Conservation (phyloP, 169 alveolate species). For the Cryptosporidium baileyi region DNA sequence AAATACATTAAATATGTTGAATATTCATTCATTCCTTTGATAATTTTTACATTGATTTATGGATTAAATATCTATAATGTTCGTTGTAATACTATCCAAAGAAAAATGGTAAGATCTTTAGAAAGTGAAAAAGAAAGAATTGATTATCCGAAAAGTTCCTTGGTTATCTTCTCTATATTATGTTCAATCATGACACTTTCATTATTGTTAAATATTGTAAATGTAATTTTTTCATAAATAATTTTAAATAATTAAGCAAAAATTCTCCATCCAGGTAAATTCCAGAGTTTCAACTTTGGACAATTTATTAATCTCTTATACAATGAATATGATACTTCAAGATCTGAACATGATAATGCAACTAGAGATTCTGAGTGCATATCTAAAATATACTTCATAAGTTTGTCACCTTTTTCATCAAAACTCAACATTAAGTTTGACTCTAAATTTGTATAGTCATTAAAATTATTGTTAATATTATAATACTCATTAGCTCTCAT, state of each 20-base stretch:
- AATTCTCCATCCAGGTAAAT: constrained; percentile 66
- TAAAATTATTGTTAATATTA: not conserved
- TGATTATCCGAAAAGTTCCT: constrained; percentile 49
- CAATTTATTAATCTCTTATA: constrained; percentile 41
- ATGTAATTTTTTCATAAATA: not conserved
- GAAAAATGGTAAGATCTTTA: constrained; percentile 46
- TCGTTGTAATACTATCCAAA: constrained; percentile 31
- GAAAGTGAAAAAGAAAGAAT: constrained; percentile 65
- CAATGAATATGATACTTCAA: constrained; percentile 50
- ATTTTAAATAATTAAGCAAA: not conserved
- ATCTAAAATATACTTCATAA: constrained; percentile 40
- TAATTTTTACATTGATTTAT: constrained; percentile 3
- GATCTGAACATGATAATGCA: constrained; percentile 58
- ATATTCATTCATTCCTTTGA: constrained; percentile 3
- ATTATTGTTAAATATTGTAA: not conserved
- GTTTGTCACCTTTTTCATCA: constrained; percentile 60
- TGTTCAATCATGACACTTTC: constrained; percentile 27
- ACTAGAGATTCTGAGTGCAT: constrained; percentile 67
- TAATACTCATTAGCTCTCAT: constrained; percentile 46
- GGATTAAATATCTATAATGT: constrained; percentile 17
- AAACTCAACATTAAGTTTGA: not conserved
- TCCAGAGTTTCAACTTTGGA: constrained; percentile 60
- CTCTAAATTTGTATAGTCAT: not conserved
- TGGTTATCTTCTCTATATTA: constrained; percentile 21
- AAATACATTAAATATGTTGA: not conserved